phyloP scores from a whole-genome alignment of 805 yeast genomes.

The Lipomyces lipofer region DNA sequence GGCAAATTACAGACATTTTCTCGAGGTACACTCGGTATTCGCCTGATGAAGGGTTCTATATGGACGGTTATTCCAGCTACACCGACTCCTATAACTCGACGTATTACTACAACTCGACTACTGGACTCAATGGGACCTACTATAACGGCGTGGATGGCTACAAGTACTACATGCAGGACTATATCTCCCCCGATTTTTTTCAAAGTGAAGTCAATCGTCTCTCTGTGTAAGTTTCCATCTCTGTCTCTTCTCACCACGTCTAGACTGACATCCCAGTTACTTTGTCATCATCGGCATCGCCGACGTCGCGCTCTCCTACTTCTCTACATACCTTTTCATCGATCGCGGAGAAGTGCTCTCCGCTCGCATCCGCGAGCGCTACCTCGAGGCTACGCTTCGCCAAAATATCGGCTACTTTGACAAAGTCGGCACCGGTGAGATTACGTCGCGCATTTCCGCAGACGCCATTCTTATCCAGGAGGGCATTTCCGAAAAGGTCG shows the following conservation, averaged over 20 bases:
- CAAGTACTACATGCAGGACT: slow-evolving; percentile 12
- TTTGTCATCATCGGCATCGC: slow-evolving; percentile 47
- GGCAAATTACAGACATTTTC: slow-evolving; percentile 43
- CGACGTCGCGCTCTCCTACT: slow-evolving; percentile 31
- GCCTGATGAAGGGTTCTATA: slow-evolving; percentile 37
- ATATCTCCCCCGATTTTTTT: slow-evolving; percentile 23
- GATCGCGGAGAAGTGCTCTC: slow-evolving; percentile 46
- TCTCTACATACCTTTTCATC: slow-evolving; percentile 43
- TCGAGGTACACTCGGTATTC: slow-evolving; percentile 34
- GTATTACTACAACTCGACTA: slow-evolving; percentile 11
- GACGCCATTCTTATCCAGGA: slow-evolving; percentile 46
- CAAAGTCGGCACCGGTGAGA: slow-evolving; percentile 46
- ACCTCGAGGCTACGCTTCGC: slow-evolving; percentile 42
- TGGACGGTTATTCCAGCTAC: slow-evolving; percentile 37
- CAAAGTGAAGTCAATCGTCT: slow-evolving; percentile 23
- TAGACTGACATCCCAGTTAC: slow-evolving; percentile 34
- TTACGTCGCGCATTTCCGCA: slow-evolving; percentile 46
- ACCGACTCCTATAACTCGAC: slow-evolving; percentile 35
- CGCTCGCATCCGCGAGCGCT: slow-evolving; percentile 44
- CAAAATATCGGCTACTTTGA: slow-evolving; percentile 48
- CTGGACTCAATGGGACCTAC: slow-evolving; percentile 10
- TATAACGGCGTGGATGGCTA: slow-evolving; percentile 1
- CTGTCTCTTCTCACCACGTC: slow-evolving; percentile 17
- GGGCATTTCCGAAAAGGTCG: slow-evolving; percentile 47
- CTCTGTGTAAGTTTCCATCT: slow-evolving; percentile 32